A percentile compares a stretch with the other conserved stretches of the same genome.
These are phyloP conservation scores for Leptographium flavum DNA, from an alignment of 2,329 filamentous ascomycete genomes.

Conservation along the genomic window DNA sequence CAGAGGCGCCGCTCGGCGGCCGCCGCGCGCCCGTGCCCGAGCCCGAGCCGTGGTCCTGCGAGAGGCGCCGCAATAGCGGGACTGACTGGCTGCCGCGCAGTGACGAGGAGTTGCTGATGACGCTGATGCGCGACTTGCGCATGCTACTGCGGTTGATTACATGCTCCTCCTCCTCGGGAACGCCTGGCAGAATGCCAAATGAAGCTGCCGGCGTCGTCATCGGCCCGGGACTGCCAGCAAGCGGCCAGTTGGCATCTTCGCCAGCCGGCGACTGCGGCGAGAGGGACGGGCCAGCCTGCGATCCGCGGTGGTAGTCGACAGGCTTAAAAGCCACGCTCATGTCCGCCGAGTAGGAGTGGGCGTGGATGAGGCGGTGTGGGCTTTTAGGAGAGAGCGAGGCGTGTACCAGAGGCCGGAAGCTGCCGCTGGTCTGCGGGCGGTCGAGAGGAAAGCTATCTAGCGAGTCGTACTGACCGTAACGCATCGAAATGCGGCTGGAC, in stretches of 20 bases:
- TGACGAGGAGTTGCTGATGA: slow-evolving; percentile 33
- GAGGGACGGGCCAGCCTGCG: slow-evolving; percentile 23
- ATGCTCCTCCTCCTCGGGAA: slow-evolving; percentile 49
- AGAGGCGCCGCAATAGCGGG: slow-evolving; percentile 34
- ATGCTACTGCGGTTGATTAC: slow-evolving; percentile 17
- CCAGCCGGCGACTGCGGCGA: slow-evolving; percentile 15
- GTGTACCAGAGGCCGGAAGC: slow-evolving; percentile 22
- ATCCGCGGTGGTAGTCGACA: slow-evolving; percentile 14
- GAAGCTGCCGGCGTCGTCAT: slow-evolving; percentile 6
- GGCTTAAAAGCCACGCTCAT: slow-evolving; percentile 9
- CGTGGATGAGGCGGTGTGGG: slow-evolving; percentile 24
- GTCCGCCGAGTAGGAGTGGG: slow-evolving; percentile 16
- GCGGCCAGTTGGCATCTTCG: slow-evolving; percentile 28
- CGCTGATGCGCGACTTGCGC: slow-evolving; percentile 26
- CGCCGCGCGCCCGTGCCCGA: slow-evolving; percentile 10
- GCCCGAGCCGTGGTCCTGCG: slow-evolving; percentile 17
- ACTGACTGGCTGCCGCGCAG: slow-evolving; percentile 41
- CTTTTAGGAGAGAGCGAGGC: background rate
- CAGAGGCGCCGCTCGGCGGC: slow-evolving; percentile 32
- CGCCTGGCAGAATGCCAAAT: slow-evolving; percentile 38
- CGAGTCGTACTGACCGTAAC: slow-evolving; percentile 28
- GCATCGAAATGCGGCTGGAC: slow-evolving; percentile 37
- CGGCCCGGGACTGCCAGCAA: slow-evolving; percentile 21
- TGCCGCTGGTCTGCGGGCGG: slow-evolving; percentile 29
- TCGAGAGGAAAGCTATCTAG: slow-evolving; percentile 21